Base-by-base conservation (phyloP, 2,329 filamentous ascomycete genomes). In the Claviceps sp. region DNA sequence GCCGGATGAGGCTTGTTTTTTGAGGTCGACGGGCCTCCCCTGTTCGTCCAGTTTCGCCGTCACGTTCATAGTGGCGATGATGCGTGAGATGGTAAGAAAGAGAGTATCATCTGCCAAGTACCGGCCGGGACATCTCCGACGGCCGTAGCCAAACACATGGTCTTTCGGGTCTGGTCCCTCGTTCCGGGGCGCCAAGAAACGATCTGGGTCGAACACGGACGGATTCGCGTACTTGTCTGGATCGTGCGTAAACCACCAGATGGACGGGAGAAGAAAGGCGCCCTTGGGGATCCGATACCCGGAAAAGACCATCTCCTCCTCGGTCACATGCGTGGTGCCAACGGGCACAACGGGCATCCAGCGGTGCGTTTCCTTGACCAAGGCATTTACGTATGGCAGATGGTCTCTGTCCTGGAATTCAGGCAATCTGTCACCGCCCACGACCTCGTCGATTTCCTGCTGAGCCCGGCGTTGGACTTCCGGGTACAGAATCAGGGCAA, bases 181-280 rank as follows among this genome's bases (percentile, higher is more conserved):
- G 0, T 61, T 59, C 7, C 58, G 52, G 1, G 46, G 46, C 26
- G 42, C 45, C 3, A 68, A 54, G 54, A 59, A 69, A 0, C 68
- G 59, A 1, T 64, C 62, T 0, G 66, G 68, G 26, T 66, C 56
- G 22, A 71, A 71, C 1, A 23, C 14, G 4, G 53, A 54, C 0
- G 67, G 67, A 9, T 66, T 49, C 0, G 77, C 71, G 62, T 88
- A 87, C 1, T 78, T 79, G 38, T 82, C 78, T 2, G 80, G 77
- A 59, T 88, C 84, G 63, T 87, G 84, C 23, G 82, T 75, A 16
- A 68, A 56, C 22, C 58, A 62, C 61, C 61, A 66, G 5, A 60
- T 52, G 1, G 58, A 56, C 3, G 53, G 55, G 3, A 66, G 49
- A 3, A 66, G 36, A 6, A 55, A 42, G 0, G 64, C 50, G 1